Conservation (phyloP, 2,329 filamentous ascomycete genomes). For the Diaporthe australafricana region DNA sequence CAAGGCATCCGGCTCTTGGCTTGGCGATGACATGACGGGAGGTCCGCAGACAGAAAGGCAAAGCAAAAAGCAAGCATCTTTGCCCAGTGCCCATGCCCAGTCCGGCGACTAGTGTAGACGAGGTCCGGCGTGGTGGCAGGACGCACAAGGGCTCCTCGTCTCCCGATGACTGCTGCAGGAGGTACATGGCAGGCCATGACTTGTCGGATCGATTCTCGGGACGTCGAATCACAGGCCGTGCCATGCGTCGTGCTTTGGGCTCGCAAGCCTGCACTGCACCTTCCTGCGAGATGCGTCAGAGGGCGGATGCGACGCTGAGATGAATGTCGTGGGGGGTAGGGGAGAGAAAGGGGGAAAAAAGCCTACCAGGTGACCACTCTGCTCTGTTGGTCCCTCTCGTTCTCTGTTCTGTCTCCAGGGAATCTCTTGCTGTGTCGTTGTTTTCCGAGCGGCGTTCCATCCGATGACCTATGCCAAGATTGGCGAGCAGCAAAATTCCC, state of each 20-base stretch:
- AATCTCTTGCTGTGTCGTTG: not conserved
- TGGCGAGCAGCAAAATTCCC: slow-evolving; percentile 15
- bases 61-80: not conserved
- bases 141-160: slow-evolving; percentile 32
- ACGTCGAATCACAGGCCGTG: slow-evolving; percentile 13
- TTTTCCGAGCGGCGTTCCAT: slow-evolving; percentile 6
- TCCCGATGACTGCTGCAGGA: slow-evolving; percentile 28
- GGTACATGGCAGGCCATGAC: slow-evolving; percentile 31
- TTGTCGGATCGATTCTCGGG: slow-evolving; percentile 29
- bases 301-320: slow-evolving; percentile 26
- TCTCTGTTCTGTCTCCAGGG: not conserved
- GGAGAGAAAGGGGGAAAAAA: too few relatives aligned
- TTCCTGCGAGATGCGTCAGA: slow-evolving; percentile 18
- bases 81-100: not conserved
- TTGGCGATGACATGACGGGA: too few relatives aligned
- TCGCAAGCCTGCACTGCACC: slow-evolving; percentile 11
- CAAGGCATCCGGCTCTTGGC: slow-evolving; percentile 7
- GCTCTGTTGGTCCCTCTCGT: too few relatives aligned
- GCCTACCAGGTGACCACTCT: slow-evolving; percentile 4
- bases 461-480: slow-evolving; percentile 33
- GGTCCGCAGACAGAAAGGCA: too few relatives aligned
- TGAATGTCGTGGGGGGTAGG: not conserved
- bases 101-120: slow-evolving; percentile 25
- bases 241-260: slow-evolving; percentile 18
- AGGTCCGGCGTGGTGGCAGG: slow-evolving; percentile 32